Evolutionary conservation across 768 basidiomycete species (phyloP).

Genomic region (Filobasidium wieringae): DNA sequence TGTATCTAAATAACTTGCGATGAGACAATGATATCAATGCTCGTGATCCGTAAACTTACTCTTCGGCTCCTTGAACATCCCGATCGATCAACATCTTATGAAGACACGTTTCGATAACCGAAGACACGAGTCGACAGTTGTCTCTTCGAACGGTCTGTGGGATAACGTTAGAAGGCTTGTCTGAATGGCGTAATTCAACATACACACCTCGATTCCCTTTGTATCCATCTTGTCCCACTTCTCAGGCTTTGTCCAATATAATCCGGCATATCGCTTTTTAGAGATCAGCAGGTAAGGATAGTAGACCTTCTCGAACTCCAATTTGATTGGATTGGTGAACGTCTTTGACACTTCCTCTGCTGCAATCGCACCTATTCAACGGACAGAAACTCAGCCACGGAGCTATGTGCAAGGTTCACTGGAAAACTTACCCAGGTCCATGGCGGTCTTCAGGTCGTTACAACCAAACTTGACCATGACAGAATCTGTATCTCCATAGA

Average conservation of each 20-base stretch:
- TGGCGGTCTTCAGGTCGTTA: slow-evolving; percentile 69
- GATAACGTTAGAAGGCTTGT: neutral
- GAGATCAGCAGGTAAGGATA: slow-evolving; percentile 94
- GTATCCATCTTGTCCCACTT: slow-evolving; percentile 99
- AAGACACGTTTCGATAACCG: slow-evolving; percentile 93
- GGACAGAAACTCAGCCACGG: neutral
- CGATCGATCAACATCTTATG: slow-evolving; percentile 96
- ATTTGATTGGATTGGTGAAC: slow-evolving; percentile 90
- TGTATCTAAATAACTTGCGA: slow-evolving; percentile 50
- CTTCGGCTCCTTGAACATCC: slow-evolving; percentile 85
- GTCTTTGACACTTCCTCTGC: slow-evolving; percentile 80
- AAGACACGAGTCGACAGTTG: slow-evolving; percentile 95
- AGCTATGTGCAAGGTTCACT: neutral
- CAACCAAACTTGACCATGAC: slow-evolving; percentile 98
- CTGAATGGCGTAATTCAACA: no score
- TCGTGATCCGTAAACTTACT: slow-evolving; percentile 57
- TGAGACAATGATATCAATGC: neutral
- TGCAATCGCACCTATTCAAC: slow-evolving; percentile 64
- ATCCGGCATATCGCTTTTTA: slow-evolving; percentile 96
- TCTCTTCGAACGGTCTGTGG: slow-evolving; percentile 87
- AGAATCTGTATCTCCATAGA: slow-evolving; percentile 98
- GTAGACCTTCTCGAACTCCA: slow-evolving; percentile 99
- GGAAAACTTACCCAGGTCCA: slow-evolving; percentile 62
- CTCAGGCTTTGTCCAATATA: slow-evolving; percentile 92
- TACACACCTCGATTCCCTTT: slow-evolving; percentile 87